phyloP scores from a whole-genome alignment of 2,329 filamentous ascomycete species.

The Torrubiellomyces zombiae region DNA sequence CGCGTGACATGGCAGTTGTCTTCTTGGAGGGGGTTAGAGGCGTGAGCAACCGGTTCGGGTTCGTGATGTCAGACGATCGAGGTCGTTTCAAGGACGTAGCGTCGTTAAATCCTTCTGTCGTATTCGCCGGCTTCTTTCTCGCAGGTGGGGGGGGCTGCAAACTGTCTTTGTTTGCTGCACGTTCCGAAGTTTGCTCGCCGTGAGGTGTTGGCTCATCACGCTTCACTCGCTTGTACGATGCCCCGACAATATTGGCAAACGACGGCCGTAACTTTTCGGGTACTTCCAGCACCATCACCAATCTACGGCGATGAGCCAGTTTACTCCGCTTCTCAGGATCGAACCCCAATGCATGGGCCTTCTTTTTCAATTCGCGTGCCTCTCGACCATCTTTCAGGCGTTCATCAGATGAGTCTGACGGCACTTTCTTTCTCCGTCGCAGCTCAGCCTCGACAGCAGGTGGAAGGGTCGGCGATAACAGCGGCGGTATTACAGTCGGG shows the following conservation, averaged over 20 bases:
- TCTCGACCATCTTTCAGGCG: conserved; percentile 8
- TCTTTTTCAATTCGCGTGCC: conserved; percentile 11
- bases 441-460: conserved; percentile 28
- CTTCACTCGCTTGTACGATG: too few species aligned
- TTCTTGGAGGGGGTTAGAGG: conserved; percentile 38
- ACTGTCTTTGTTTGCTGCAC: too few species aligned
- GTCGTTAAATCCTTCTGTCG: conserved; percentile 19
- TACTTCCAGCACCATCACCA: conserved; percentile 31
- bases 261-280: conserved; percentile 28
- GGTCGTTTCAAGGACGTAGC: conserved; percentile 23
- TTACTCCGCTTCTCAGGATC: too few species aligned
- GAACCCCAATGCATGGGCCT: too few species aligned
- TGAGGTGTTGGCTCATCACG: too few species aligned
- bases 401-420: conserved; percentile 9
- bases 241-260: conserved; percentile 28
- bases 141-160: too few species aligned
- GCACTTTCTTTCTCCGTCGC: conserved; percentile 14
- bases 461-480: conserved; percentile 40
- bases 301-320: conserved; percentile 9
- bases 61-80: conserved; percentile 22
- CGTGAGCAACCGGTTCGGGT: conserved; percentile 15
- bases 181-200: too few species aligned
- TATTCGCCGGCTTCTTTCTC: conserved; percentile 30
- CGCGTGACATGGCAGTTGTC: conserved; percentile 33
- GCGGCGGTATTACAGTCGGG: conserved; percentile 24